Conservation (phyloP, 257 asterid species). For the Penstemon davidsonii region DNA sequence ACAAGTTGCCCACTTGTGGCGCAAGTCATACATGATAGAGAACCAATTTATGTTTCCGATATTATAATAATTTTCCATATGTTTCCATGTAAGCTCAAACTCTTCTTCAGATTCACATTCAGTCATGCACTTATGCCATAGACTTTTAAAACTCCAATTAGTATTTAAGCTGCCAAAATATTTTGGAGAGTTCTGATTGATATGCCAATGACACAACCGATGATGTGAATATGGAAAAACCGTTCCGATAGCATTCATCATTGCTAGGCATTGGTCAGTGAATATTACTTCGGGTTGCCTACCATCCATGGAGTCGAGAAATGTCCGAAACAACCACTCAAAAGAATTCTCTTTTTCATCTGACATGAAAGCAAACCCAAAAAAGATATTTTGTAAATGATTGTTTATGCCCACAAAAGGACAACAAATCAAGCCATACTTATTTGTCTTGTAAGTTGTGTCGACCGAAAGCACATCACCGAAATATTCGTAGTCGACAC, state of each 20-base stretch:
- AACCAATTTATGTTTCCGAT: not conserved
- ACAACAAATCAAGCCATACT: not conserved
- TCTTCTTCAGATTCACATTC: too few relatives aligned
- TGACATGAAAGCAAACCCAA: not conserved
- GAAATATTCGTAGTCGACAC: too few relatives aligned
- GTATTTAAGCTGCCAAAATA: not conserved
- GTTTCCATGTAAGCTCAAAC: too few relatives aligned
- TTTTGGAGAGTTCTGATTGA: conserved; percentile 6
- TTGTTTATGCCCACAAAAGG: not conserved
- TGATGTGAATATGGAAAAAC: not conserved
- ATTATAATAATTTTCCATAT: not conserved
- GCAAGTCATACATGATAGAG: not conserved
- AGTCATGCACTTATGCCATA: too few relatives aligned
- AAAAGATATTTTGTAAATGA: not conserved
- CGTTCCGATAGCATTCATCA: conserved; percentile 3
- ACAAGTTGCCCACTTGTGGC: not conserved
- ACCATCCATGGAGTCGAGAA: not conserved
- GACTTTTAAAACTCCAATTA: not conserved
- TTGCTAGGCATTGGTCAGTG: not conserved
- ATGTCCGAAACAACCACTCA: conserved; percentile 4
- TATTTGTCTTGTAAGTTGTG: not conserved
- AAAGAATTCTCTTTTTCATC: not conserved
- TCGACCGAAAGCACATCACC: not conserved
- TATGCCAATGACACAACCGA: conserved; percentile 14
- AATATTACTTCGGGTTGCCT: not conserved